Evolutionary conservation across 495 filamentous ascomycete species (phyloP).

Genomic region (Trichoderma erinaceum): DNA sequence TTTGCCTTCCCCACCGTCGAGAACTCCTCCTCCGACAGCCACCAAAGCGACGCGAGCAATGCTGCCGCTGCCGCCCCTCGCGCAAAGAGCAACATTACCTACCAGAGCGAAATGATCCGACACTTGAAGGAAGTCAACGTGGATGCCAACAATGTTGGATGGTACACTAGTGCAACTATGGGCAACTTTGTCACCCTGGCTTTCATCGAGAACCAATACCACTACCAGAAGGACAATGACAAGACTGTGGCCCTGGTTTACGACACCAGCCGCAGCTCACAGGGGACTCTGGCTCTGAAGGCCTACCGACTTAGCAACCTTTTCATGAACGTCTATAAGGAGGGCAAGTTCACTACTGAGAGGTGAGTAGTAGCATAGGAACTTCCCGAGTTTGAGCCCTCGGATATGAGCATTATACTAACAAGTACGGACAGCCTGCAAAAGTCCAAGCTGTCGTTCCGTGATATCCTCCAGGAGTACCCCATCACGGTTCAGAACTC

Average conservation of each 20-base stretch:
- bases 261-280: conserved; percentile 87
- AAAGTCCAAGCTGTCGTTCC: conserved; percentile 87
- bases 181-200: conserved; percentile 93
- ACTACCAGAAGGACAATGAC: conserved; percentile 95
- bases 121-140: conserved; percentile 95
- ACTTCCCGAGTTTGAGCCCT: neutral
- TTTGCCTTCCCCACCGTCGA: conserved; percentile 93
- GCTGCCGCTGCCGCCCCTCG: conserved; percentile 83
- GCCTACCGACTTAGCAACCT: conserved; percentile 82
- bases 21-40: conserved; percentile 60
- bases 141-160: conserved; percentile 95
- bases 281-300: conserved; percentile 81
- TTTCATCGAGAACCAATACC: conserved; percentile 96
- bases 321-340: conserved; percentile 91
- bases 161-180: conserved; percentile 98
- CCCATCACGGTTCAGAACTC: conserved; percentile 94
- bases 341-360: conserved; percentile 94
- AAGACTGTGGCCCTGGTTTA: conserved; percentile 90
- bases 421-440: conserved; percentile 55
- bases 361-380: conserved; percentile 45
- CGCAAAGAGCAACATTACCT: conserved; percentile 78
- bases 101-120: conserved; percentile 96
- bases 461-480: conserved; percentile 87
- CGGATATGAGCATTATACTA: conserved; percentile 17
- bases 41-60: conserved; percentile 72